Base-by-base conservation (phyloP, 2,329 filamentous ascomycete genomes). In the Venturiaceae sp. region DNA sequence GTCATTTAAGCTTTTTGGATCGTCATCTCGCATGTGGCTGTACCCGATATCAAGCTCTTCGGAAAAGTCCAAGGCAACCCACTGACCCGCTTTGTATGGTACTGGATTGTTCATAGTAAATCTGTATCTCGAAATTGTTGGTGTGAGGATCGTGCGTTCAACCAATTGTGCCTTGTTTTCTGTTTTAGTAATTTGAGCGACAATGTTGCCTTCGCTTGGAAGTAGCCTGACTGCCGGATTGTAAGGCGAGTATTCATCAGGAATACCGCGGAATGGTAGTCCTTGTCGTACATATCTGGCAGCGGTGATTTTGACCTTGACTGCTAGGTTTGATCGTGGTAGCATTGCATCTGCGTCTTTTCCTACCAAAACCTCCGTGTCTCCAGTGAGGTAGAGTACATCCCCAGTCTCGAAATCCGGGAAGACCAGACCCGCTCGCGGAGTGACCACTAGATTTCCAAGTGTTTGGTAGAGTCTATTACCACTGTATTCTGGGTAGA, bases 401-500 rank as follows among this genome's bases (percentile, higher is more conserved):
- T 89, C 76, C 1, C 87, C 87, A 0, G 82, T 87, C 4, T 80
- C 79, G 66, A 88, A 92, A 68, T 92, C 83, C 0, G 90, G 88
- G 36, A 95, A 79, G 2, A 81, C 82, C 53, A 92, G 69, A 3
- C 90, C 89, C 2, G 87, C 82, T 19, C 75, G 73, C 0, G 88
- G 87, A 33, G 85, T 86, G 7, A 80, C 72, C 39, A 80, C 75
- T 14, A 95, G 74, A 66, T 95, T 95, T 1, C 90, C 90, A 0
- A 95, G 78, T 0, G 87, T 89, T 69, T 95, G 90, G 65, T 95
- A 95, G 0, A 94, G 74, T 16, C 88, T 77, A 69, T 95, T 95
- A 7, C 90, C 90, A 0, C 87, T 91, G 68, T 87, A 95, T 68
- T 95, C 90, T 0, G 90, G 90, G 70, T 90, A 95, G 2, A 86